Conservation (phyloP, 1,139 yeast genomes). For the Magnusiomyces fungicola region DNA sequence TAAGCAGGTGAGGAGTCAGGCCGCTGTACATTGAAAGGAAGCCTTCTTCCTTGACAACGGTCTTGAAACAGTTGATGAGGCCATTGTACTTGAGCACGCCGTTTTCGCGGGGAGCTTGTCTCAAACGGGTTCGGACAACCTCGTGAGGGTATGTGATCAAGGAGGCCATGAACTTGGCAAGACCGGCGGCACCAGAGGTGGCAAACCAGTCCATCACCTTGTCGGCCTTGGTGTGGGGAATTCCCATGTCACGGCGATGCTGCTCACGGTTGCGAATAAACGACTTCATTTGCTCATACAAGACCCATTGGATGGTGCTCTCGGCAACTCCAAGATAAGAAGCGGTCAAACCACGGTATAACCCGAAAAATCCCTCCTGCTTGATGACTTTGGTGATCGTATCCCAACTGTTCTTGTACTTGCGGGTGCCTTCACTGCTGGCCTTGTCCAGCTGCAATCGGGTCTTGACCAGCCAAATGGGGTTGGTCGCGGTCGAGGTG, state of each 20-base stretch:
- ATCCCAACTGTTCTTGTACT: conserved; percentile 79
- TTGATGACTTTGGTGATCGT: conserved; percentile 63
- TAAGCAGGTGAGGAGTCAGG: conserved; percentile 86
- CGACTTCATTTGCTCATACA: conserved; percentile 89
- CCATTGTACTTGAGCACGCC: conserved; percentile 89
- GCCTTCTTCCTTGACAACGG: conserved; percentile 87
- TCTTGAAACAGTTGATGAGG: conserved; percentile 72
- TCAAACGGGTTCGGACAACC: conserved; percentile 87
- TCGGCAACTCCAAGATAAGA: conserved; percentile 92
- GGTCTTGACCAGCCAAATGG: conserved; percentile 97
- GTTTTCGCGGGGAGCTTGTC: conserved; percentile 84
- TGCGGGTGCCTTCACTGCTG: conserved; percentile 41
- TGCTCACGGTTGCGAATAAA: conserved; percentile 52
- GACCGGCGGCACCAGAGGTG: conserved; percentile 95
- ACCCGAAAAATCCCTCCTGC: conserved; percentile 71
- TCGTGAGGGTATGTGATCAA: conserved; percentile 95
- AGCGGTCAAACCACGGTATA: conserved; percentile 87
- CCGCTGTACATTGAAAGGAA: conserved; percentile 94
- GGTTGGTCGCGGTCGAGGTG: conserved; percentile 97
- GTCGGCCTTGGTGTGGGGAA: conserved; percentile 46
- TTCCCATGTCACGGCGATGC: conserved; percentile 37
- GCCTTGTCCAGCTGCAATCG: conserved; percentile 80
- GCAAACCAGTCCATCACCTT: conserved; percentile 85
- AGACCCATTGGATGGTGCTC: conserved; percentile 92
- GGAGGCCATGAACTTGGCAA: conserved; percentile 90